Base-by-base conservation (phyloP, 108 stramenopile species). In the Pelagomonas calceolata region DNA sequence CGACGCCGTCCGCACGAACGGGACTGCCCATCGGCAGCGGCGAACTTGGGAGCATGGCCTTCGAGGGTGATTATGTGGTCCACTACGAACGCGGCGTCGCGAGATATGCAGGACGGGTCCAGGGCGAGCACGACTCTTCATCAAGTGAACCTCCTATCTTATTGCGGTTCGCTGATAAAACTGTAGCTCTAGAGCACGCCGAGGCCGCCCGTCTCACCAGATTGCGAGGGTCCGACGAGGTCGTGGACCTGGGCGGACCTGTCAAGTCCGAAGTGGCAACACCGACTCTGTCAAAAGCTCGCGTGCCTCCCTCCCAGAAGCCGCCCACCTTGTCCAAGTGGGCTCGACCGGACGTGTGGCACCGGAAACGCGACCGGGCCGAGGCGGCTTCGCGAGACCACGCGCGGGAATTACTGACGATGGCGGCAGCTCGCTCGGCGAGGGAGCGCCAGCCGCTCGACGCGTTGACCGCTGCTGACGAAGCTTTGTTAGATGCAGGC, bases 401-500 rank as follows among this genome's bases (percentile, higher is more conserved):
- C 37, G 68, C 70, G 12, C 77, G 51, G 7, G 26, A 60, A 1
- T 1, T 33, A 1, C 21, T 66, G 4, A 34, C 34, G 15, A 3
- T 34, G 4, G 32, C 66, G 15, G 34, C 34, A 1, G 32, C 66
- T 0, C 34, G 32, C 32, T 66, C 32, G 31, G 3, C 14, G 66
- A 4, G 66, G 51, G 29, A 68, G 18, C 76, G 79, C 65, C 32
- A n/a, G 31, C 76, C 73, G 26, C n/a, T n/a, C n/a, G 79, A 79
- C 45, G 79, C 73, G 33, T 70, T 18, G 18, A 10, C 34, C 4
- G 34, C 70, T 18, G 34, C 18, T 4, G 46, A 32, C 26, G 46
- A 21, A 29, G 26, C 31, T 5, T 65, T 39, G 30, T 75, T 96
- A 74, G 88, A 82, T 67, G 74, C 79, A 43, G 81, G 84, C 5